Conservation (phyloP, 2,329 filamentous ascomycete genomes). For the Seiridium unicorne region DNA sequence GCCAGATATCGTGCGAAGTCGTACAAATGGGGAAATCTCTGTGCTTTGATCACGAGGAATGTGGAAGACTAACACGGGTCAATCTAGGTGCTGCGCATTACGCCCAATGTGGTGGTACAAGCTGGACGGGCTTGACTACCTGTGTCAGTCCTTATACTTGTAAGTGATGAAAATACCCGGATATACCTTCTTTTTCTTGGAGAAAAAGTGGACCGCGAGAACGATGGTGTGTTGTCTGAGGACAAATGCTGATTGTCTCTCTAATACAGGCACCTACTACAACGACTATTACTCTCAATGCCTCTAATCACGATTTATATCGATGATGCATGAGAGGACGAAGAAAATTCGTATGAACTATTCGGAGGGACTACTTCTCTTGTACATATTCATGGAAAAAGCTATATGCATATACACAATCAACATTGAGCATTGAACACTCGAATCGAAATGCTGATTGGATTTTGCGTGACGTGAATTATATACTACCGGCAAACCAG, state of each 20-base stretch:
- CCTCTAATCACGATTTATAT: neutral
- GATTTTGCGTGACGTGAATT: neutral
- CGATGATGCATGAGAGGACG: too few relatives aligned
- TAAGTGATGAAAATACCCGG: neutral
- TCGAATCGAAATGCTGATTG: neutral
- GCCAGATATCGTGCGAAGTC: too few relatives aligned
- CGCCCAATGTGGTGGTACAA: too few relatives aligned
- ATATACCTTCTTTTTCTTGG: too few relatives aligned
- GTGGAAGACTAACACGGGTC: too few relatives aligned
- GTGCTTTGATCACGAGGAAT: too few relatives aligned
- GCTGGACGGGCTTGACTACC: constrained; percentile 4
- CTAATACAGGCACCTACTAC: neutral
- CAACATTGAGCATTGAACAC: neutral
- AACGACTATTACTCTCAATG: constrained; percentile 10
- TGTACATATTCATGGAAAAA: neutral
- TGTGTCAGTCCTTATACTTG: constrained; percentile 5
- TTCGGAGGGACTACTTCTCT: neutral
- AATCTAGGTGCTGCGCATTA: too few relatives aligned
- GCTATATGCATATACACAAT: neutral
- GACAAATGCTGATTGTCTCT: neutral
- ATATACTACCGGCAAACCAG: too few relatives aligned
- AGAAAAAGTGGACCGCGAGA: too few relatives aligned
- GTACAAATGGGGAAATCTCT: too few relatives aligned
- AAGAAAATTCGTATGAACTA: too few relatives aligned
- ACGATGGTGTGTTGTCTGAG: too few relatives aligned